Base-by-base conservation (phyloP, 345 rosid species). In the Citrus medica region DNA sequence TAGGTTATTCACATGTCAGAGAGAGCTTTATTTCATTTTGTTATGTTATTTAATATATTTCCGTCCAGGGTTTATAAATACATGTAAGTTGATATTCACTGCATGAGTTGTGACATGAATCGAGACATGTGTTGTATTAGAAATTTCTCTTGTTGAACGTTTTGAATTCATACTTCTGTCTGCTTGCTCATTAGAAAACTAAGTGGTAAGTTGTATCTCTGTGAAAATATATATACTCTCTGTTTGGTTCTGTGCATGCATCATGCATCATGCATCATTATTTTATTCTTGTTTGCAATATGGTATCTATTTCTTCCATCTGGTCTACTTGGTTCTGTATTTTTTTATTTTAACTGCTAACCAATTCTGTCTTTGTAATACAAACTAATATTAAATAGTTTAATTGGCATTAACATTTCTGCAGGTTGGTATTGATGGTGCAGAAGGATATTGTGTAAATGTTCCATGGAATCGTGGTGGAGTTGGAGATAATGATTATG, bases 381-480 rank as follows among this genome's bases (percentile, higher is more conserved):
- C 38, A 24, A 56, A 72, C 79, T 75, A 35, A 35, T 64, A 64
- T n/a, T 53, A 68, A 42, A 69, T 78, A 8, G 61, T 80, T 27
- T 81, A 37, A 77, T 75, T 74, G 53, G 6, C 51, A 66, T 24
- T 76, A 67, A 75, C 55, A 71, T 69, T 78, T 78, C 35, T 82
- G 76, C 82, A 96, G 99, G 89, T 92, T 82, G 99, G 99, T 81
- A 82, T 80, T 55, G 83, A 86, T 21, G 99, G 97, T 64, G 99
- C 94, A 69, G 98, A 94, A 86, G 99, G 99, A 56, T 91, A 86
- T 78, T 96, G 99, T 58, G 97, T 94, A 62, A 94, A 96, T 85
- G 74, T 96, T 76, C 99, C 99, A n/a, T 96, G 99, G 99, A 94
- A 93, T 78, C 85, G 97, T 33, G 92, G 97, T 48, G 98, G 97